Conservation (phyloP, 345 rosid genomes). For the Bruguiera gymnorhiza region DNA sequence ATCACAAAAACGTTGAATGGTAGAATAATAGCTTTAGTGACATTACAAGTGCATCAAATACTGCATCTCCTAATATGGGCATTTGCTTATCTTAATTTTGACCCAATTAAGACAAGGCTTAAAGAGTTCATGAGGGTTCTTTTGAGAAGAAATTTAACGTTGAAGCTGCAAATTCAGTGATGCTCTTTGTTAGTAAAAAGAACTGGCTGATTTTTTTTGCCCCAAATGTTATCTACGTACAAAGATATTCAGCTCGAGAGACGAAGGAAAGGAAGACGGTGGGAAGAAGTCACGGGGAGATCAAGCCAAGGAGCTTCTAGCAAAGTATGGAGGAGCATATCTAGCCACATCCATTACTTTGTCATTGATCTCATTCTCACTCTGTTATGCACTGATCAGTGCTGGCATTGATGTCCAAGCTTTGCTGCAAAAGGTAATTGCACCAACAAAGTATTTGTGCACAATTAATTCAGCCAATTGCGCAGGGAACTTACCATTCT, state of each 20-base stretch:
- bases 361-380: slow-evolving; percentile 74
- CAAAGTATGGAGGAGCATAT: slow-evolving; percentile 82
- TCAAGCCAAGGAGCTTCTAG: slow-evolving; percentile 68
- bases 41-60: too few species aligned
- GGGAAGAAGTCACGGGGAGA: slow-evolving; percentile 64
- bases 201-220: background rate
- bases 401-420: slow-evolving; percentile 80
- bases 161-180: background rate
- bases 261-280: slow-evolving; percentile 40
- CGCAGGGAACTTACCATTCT: slow-evolving; percentile 1
- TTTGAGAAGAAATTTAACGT: background rate
- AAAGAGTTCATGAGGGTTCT: background rate
- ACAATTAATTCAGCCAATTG: background rate
- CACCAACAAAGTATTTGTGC: background rate
- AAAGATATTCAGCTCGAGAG: slow-evolving; percentile 67
- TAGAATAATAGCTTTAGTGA: too few species aligned
- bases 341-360: slow-evolving; percentile 89
- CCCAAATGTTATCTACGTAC: background rate
- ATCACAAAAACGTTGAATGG: too few species aligned
- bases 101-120: background rate
- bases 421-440: slow-evolving; percentile 57
- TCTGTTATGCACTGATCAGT: slow-evolving; percentile 60
- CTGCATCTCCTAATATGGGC: too few species aligned
- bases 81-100: too few species aligned
- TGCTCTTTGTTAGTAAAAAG: background rate